These are phyloP conservation scores for Dittrichia graveolens DNA, from an alignment of 129 eudicot genomes.

Conservation along the genomic window DNA sequence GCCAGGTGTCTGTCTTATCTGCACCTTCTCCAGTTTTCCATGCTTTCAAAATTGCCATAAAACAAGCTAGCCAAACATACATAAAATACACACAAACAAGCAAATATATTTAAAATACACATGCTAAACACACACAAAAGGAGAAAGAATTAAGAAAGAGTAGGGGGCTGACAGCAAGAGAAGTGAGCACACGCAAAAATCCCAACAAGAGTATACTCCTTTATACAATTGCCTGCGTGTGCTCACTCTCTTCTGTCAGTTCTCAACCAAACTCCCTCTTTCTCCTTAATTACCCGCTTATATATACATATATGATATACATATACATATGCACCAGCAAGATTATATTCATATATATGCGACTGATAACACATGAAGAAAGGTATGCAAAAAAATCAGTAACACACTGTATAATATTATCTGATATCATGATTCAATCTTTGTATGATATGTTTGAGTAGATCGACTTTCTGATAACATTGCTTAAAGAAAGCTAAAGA, in stretches of 20 bases:
- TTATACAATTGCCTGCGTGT: conserved; percentile 50
- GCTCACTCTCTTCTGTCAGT: conserved; percentile 66
- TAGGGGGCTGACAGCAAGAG: conserved; percentile 58
- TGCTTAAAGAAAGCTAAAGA: conserved; percentile 5
- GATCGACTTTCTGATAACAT: conserved; percentile 3
- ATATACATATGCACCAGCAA: not conserved
- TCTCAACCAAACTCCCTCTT: conserved; percentile 33
- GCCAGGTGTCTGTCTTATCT: conserved; percentile 36
- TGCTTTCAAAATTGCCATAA: conserved; percentile 22
- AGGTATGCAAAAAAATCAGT: no score
- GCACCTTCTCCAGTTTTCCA: conserved; percentile 20
- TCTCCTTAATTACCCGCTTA: not conserved
- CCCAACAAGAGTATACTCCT: conserved; percentile 35
- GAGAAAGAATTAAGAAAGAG: conserved; percentile 20
- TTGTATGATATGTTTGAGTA: conserved; percentile 15
- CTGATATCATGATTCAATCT: not conserved
- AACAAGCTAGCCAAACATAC: not conserved
- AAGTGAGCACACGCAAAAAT: conserved; percentile 57
- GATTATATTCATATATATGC: not conserved
- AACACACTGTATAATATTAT: not conserved
- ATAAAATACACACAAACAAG: conserved; percentile 31
- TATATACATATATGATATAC: not conserved
- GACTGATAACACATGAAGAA: no score
- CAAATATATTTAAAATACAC: not conserved
- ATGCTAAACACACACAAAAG: not conserved